Conservation (phyloP, 2,329 filamentous ascomycete species). For the Thielaviopsis populi region DNA sequence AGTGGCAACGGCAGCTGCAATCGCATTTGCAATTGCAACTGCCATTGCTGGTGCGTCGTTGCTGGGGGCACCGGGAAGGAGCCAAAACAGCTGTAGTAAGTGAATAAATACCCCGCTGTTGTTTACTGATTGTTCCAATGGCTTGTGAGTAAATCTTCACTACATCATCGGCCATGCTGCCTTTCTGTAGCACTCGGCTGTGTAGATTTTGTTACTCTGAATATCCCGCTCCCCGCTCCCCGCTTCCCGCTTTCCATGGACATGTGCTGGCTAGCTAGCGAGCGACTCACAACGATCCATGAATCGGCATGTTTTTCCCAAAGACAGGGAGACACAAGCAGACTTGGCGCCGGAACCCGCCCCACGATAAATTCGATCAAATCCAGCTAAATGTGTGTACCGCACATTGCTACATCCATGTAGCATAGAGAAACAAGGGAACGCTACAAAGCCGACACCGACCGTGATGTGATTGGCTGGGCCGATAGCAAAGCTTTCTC, state of each 20-base stretch:
- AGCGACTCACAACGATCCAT: background rate
- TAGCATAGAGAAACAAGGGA: background rate
- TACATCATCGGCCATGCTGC: background rate
- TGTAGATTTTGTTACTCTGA: background rate
- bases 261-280: background rate
- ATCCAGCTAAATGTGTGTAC: background rate
- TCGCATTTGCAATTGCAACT: too few relatives aligned
- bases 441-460: background rate
- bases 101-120: too few relatives aligned
- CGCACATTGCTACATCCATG: background rate
- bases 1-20: too few relatives aligned
- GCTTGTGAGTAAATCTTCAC: too few relatives aligned
- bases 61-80: too few relatives aligned
- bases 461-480: background rate
- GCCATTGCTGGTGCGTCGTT: too few relatives aligned
- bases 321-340: background rate
- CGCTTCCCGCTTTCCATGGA: background rate
- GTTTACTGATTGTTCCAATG: too few relatives aligned
- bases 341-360: background rate
- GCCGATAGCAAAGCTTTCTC: background rate
- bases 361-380: background rate
- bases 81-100: too few relatives aligned
- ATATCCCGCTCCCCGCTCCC: background rate
- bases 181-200: background rate
- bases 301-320: background rate